These are phyloP conservation scores for Datisca glomerata DNA, from an alignment of 306 rosid genomes.

Conservation along the genomic window DNA sequence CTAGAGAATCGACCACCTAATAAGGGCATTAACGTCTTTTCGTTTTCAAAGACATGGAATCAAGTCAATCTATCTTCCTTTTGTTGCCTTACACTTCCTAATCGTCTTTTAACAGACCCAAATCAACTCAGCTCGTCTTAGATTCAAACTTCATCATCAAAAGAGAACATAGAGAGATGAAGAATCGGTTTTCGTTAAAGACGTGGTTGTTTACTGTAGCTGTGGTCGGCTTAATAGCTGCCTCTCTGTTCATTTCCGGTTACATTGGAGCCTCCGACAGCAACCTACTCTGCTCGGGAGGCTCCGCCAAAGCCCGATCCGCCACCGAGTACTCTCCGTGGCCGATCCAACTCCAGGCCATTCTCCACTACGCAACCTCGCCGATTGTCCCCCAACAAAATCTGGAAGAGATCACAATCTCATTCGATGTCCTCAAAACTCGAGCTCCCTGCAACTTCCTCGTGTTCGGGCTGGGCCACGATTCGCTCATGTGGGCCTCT, in stretches of 20 bases:
- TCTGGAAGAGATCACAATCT: slow-evolving; percentile 42
- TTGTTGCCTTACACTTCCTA: not conserved
- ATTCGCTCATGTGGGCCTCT: slow-evolving; percentile 92
- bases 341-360: slow-evolving; percentile 38
- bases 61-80: not conserved
- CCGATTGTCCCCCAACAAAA: slow-evolving; percentile 58
- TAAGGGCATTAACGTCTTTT: not conserved
- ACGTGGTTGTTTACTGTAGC: slow-evolving; percentile 29
- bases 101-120: not conserved
- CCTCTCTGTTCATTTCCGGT: slow-evolving; percentile 23
- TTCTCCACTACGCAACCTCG: slow-evolving; percentile 89
- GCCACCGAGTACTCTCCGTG: slow-evolving; percentile 10
- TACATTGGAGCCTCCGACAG: slow-evolving; percentile 17
- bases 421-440: slow-evolving; percentile 47
- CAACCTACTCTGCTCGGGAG: slow-evolving; percentile 25
- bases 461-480: slow-evolving; percentile 80
- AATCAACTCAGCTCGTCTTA: not conserved
- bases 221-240: slow-evolving; percentile 35
- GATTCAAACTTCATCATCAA: not conserved
- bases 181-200: slow-evolving; percentile 15
- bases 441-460: slow-evolving; percentile 58
- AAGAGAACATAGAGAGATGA: no score
- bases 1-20: not conserved
- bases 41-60: no score
- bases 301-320: slow-evolving; percentile 5